Base-by-base conservation (phyloP, 1,284 basidiomycete species). In the Ganoderma multipileum region DNA sequence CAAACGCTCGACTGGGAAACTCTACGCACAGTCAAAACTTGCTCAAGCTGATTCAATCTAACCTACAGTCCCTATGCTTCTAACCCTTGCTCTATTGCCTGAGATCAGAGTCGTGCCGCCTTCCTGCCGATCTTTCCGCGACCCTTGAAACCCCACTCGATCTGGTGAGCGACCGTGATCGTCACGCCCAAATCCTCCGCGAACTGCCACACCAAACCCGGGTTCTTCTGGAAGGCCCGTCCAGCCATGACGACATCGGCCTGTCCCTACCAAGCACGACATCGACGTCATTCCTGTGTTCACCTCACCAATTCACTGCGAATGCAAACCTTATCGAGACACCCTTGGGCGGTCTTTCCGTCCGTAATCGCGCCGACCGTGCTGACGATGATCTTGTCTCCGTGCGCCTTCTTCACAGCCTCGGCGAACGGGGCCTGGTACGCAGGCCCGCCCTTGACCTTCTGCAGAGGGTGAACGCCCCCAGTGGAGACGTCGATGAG, bases 281-380 rank as follows among this genome's bases (percentile, higher is more conserved):
- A 39, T n/a, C 16, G 23, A 38, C 39, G 38, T 64, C 39, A 64
- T 54, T 36, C 11, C 4, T 26, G 30, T 55, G 11, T 14, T 30
- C 47, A 23, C n/a, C 42, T 20, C 6, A 23, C 28, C 3, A 6
- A 20, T n/a, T 18, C 16, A 8, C 47, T 8, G 41, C 26, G 26
- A 14, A 38, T 47, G 38, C 61, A 36, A 61, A 71, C 75, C 72
- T 75, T 73, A 71, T 90, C 84, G 20, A 94, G 78, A 41, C 91
- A 83, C n/a, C 83, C 81, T 75, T 93, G 86, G 1, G 91, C 89
- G 47, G 89, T 81, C n/a, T 82, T 75, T 2, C 88, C 87, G 47
- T 81, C 81, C 0, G 84, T 85, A 75, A 93, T 91, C 44, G 84
- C 78, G 2, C 91, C 91, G n/a, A 93, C 91, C 5, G 87, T 79